A percentile compares a stretch with the other conserved stretches of the same genome.
These are phyloP conservation scores for Candolleomyces eurysporus DNA, from an alignment of 768 basidiomycete genomes.

Conservation along the genomic window DNA sequence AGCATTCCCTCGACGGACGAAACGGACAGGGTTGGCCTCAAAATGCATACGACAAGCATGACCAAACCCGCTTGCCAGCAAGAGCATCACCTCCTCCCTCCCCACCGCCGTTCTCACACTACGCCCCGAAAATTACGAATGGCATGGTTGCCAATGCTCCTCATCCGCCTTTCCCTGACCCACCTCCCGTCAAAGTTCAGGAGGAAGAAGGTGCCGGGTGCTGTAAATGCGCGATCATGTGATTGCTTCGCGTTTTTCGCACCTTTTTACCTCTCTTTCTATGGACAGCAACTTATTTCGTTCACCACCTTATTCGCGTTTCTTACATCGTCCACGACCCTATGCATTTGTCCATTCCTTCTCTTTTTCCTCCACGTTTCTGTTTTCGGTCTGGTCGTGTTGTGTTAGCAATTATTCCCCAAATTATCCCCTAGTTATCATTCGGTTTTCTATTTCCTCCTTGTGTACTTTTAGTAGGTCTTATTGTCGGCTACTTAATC, in stretches of 20 bases:
- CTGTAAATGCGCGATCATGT: constrained; percentile 87
- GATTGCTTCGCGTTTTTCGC: constrained; percentile 26
- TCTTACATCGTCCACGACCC: background rate
- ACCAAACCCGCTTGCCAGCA: constrained; percentile 27
- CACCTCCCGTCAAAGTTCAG: constrained; percentile 30
- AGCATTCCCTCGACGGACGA: constrained; percentile 11
- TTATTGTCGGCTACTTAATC: background rate
- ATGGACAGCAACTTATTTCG: background rate
- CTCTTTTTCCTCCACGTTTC: background rate
- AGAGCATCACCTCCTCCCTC: constrained; percentile 44
- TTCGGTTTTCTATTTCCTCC: background rate
- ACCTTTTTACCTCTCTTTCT: background rate
- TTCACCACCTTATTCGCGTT: background rate
- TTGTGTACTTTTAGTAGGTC: background rate
- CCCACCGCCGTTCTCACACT: constrained; percentile 65
- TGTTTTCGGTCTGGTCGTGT: background rate
- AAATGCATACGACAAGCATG: constrained; percentile 20
- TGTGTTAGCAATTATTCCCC: background rate
- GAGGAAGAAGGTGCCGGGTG: constrained; percentile 58
- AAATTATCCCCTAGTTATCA: background rate
- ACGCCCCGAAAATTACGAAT: constrained; percentile 31
- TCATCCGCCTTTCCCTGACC: constrained; percentile 6
- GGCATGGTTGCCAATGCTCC: constrained; percentile 5
- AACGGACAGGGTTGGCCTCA: constrained; percentile 20
- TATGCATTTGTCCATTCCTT: background rate